Percentiles rank a stretch among this genome's conserved stretches.
Evolutionary conservation across 176 grass and related monocot species (phyloP).

Genomic region (Pharus latifolius): DNA sequence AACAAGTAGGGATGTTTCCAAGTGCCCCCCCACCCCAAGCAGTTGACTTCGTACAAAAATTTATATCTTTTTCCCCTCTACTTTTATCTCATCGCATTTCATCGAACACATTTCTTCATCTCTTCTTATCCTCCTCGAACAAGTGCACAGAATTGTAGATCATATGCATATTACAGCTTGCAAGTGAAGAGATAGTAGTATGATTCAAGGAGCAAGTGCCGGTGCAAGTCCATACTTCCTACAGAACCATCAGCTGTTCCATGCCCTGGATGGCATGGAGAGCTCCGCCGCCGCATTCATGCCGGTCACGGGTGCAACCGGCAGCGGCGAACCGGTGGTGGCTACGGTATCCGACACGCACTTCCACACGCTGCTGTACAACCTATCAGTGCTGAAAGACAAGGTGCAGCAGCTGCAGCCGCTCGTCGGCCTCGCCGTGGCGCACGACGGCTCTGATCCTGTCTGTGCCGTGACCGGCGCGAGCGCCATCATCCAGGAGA

Average conservation of each 20-base stretch:
- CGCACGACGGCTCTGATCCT: constrained; percentile 10
- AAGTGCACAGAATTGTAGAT: no score
- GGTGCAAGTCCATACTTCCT: constrained; percentile 37
- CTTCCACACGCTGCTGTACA: constrained; percentile 44
- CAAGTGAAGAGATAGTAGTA: neutral
- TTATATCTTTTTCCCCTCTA: neutral
- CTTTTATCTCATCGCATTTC: neutral
- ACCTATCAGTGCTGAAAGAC: constrained; percentile 50
- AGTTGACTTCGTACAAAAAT: constrained; percentile 55
- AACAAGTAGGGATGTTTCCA: constrained; percentile 64
- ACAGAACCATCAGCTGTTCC: constrained; percentile 29
- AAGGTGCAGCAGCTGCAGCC: constrained; percentile 76
- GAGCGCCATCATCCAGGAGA: constrained; percentile 51
- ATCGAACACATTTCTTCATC: neutral
- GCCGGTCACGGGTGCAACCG: neutral
- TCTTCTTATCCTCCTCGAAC: neutral
- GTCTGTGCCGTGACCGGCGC: constrained; percentile 27
- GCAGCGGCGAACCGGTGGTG: neutral
- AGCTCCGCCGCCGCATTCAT: neutral
- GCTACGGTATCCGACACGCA: neutral
- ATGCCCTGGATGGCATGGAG: constrained; percentile 23
- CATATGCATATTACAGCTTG: no score
- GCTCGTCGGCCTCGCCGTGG: constrained; percentile 38
- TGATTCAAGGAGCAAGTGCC: constrained; percentile 9
- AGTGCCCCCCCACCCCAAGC: neutral